A percentile compares a stretch with the other conserved stretches of the same genome.
These are phyloP conservation scores for Sporopachydermia cereana DNA, from an alignment of 1,139 yeast genomes.

Conservation along the genomic window DNA sequence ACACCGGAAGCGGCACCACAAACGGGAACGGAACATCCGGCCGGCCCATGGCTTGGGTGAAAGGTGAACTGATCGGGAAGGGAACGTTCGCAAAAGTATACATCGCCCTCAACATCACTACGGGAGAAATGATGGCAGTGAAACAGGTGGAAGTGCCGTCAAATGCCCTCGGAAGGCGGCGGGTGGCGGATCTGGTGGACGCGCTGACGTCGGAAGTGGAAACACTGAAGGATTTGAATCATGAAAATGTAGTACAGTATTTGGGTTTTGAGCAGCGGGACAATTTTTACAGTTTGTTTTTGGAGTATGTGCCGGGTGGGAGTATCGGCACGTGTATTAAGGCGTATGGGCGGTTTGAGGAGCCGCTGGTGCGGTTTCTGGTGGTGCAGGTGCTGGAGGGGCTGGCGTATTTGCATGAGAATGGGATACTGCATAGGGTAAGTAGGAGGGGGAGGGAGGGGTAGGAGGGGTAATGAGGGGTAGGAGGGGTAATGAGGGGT, in stretches of 20 bases:
- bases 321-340: slow-evolving; percentile 82
- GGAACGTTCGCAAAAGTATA: slow-evolving; percentile 97
- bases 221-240: slow-evolving; percentile 89
- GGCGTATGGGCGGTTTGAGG: slow-evolving; percentile 79
- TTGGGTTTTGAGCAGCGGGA: slow-evolving; percentile 79
- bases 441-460: slow-evolving; percentile 7
- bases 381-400: slow-evolving; percentile 79
- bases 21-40: slow-evolving; percentile 46
- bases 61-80: slow-evolving; percentile 92
- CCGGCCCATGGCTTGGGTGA: slow-evolving; percentile 92
- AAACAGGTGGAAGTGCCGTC: slow-evolving; percentile 76
- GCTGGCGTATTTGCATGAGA: slow-evolving; percentile 69
- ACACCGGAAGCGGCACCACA: too few relatives aligned
- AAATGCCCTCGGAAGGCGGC: slow-evolving; percentile 31
- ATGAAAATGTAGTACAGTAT: slow-evolving; percentile 88
- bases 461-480: too few relatives aligned
- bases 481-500: not conserved
- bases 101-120: slow-evolving; percentile 85
- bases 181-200: slow-evolving; percentile 52
- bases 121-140: slow-evolving; percentile 98
- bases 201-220: slow-evolving; percentile 88
- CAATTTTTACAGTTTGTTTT: slow-evolving; percentile 67
- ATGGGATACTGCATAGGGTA: slow-evolving; percentile 75
- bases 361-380: slow-evolving; percentile 55
- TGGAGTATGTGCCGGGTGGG: slow-evolving; percentile 98